phyloP scores from a whole-genome alignment of 169 alveolate species.

The Babesia gibsoni region DNA sequence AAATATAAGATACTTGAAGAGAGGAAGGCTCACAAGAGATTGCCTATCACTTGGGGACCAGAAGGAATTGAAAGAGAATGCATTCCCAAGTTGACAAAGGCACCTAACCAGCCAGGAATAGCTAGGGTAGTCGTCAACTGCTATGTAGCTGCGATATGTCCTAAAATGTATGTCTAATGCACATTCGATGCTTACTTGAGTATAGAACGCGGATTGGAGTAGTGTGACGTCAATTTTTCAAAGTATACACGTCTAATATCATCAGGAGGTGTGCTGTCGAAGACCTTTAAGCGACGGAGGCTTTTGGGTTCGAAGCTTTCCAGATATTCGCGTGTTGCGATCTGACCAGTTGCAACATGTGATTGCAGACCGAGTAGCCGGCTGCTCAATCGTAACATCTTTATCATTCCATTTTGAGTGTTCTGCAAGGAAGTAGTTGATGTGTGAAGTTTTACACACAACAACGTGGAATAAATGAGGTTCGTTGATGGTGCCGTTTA shows the following conservation, averaged over 20 bases:
- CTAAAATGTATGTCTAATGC: conserved; percentile 29
- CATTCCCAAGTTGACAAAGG: conserved; percentile 81
- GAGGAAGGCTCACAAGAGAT: conserved; percentile 68
- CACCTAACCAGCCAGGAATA: conserved; percentile 83
- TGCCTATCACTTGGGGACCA: conserved; percentile 82
- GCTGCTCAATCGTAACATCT: conserved; percentile 41
- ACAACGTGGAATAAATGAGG: too few species aligned
- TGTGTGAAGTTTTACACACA: too few species aligned
- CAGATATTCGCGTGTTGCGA: conserved; percentile 65
- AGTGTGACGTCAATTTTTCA: conserved; percentile 67
- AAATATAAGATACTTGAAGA: conserved; percentile 74
- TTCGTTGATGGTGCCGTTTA: too few species aligned
- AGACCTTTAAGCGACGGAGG: conserved; percentile 62
- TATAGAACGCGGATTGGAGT: conserved; percentile 78
- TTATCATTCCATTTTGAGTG: neutral
- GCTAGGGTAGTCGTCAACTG: conserved; percentile 78
- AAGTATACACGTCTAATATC: conserved; percentile 67
- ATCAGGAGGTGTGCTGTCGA: conserved; percentile 77
- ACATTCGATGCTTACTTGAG: conserved; percentile 49
- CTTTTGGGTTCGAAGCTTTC: conserved; percentile 64
- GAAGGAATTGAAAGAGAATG: conserved; percentile 82
- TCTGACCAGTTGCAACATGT: conserved; percentile 56
- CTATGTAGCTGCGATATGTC: conserved; percentile 76
- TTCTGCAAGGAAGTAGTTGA: too few species aligned
- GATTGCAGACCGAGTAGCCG: conserved; percentile 49